Base-by-base conservation (phyloP, 225 moss, liverwort and hornwort species). In the Physcomitrium patens region DNA sequence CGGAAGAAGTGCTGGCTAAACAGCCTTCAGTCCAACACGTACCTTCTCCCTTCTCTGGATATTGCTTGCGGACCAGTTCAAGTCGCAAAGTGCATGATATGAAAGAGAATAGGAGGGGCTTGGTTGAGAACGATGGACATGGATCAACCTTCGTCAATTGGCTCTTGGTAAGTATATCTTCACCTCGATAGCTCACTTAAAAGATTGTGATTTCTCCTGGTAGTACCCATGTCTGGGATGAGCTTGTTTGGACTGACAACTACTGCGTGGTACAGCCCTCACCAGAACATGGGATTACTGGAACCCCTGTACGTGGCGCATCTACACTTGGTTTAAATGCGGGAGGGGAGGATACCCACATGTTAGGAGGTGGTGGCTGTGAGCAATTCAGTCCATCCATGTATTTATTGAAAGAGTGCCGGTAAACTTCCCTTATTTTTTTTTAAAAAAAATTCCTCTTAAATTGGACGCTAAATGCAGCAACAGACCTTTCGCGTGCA, bases 331-430 rank as follows among this genome's bases (percentile, higher is more conserved):
- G 86, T 59, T 67, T 85, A 51, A 82, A 69, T 60, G 78, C 73
- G 11, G 82, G 82, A 1, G 82, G 80, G 56, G 93, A 91, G 20
- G 85, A 85, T 1, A 79, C 68, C 12, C 90, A 87, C 63, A 58
- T 83, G 28, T 31, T 78, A 20, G 82, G 79, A 81, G 96, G 89
- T 56, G 84, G 92, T 57, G 84, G 84, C 77, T 78, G 82, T 45
- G 94, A 94, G 71, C 86, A 90, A 59, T 94, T 96, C 83, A 96
- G 96, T 68, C 96, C 96, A 12, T 94, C 96, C 28, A 89, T 91
- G 86, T 96, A 94, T 75, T 76, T 96, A 77, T 73, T 94, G 70
- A 92, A 92, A 84, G 96, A 96, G 81, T 96, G 88, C 86, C 92
- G 96, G 84, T 96, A 90, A 85, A 28, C 60, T 70, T 78, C 73